Conservation (phyloP, 2,329 filamentous ascomycete genomes). For the Colletotrichum zoysiae region DNA sequence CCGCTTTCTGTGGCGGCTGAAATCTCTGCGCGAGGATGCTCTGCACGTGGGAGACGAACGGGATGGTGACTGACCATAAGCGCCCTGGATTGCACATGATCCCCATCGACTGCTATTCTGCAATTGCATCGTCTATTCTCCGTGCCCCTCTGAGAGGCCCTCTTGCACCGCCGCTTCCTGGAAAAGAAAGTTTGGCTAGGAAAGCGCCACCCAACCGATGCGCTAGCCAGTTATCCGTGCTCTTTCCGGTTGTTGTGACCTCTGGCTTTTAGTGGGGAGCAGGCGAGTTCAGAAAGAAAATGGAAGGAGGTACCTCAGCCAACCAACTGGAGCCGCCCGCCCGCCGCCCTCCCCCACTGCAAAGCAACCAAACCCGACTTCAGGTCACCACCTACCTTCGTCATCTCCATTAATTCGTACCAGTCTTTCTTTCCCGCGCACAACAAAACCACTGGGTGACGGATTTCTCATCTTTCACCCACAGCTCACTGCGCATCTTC, state of each 20-base stretch:
- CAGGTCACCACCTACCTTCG: slow-evolving; percentile 42
- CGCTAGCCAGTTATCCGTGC: slow-evolving; percentile 14
- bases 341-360: slow-evolving; percentile 33
- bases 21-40: slow-evolving; percentile 7
- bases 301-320: slow-evolving; percentile 34
- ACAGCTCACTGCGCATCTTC: slow-evolving; percentile 25
- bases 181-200: slow-evolving; percentile 11
- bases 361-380: slow-evolving; percentile 41
- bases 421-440: slow-evolving; percentile 34
- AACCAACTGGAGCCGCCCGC: slow-evolving; percentile 31
- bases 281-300: slow-evolving; percentile 9
- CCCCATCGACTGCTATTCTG: not conserved
- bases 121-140: not conserved
- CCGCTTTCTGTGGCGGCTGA: slow-evolving; percentile 20
- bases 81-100: not conserved
- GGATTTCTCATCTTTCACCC: slow-evolving; percentile 38
- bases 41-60: not conserved
- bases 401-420: slow-evolving; percentile 42
- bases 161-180: slow-evolving; percentile 27
- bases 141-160: slow-evolving; percentile 6
- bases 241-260: not conserved
- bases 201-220: slow-evolving; percentile 18
- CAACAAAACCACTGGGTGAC: slow-evolving; percentile 35
- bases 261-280: slow-evolving; percentile 17
- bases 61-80: not conserved